Evolutionary conservation across 2,329 filamentous ascomycete species (phyloP), one percentile per base, ranked within the genome.

Genomic region (Rutstroemia sp.): DNA sequence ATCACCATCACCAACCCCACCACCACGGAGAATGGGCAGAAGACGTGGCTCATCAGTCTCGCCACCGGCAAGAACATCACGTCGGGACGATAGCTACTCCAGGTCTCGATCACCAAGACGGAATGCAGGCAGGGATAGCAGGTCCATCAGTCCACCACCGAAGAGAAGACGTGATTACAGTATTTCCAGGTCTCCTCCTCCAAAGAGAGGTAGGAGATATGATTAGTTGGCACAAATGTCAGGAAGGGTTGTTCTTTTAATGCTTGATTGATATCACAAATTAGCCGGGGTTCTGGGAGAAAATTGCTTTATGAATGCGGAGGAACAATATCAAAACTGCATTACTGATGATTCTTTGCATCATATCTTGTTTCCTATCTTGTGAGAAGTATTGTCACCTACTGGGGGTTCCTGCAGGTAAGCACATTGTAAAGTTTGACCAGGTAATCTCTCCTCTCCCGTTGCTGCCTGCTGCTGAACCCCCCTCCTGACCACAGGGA

Each of bases 121-220:
- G 38, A 51, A 46, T 45, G 55, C 4, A 42, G 51, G 60, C 23
- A 55, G 57, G 25, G 57, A 63, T 34, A 65, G 60, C 42, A 59
- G 65, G 48, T 67, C 66, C 2, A 55, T 59, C 37, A 60, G 66
- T 45, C 66, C 64, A 34, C 57, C 60, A 9, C 12, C 46, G 0
- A 69, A 68, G 60, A 64, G 66, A 57, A 62, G 65, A 58, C 59
- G 65, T 56, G 61, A 64, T 47, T 58, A 62, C 39, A 65, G 61
- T 46, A 58, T 61, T 44, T 68, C 66, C 23, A 61, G 60, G 51
- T 67, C 64, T 51, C 64, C 64, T n/a, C 65, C 66, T 42, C 64
- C 65, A 44, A 66, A 67, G 49, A 57, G 67, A 49, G 65, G 65
- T 12, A 56, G 64, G 46, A 60, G 63, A 61, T 63, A 64, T 51